phyloP scores from a whole-genome alignment of 441 rosid species.

The Pelargonium citronellum region DNA sequence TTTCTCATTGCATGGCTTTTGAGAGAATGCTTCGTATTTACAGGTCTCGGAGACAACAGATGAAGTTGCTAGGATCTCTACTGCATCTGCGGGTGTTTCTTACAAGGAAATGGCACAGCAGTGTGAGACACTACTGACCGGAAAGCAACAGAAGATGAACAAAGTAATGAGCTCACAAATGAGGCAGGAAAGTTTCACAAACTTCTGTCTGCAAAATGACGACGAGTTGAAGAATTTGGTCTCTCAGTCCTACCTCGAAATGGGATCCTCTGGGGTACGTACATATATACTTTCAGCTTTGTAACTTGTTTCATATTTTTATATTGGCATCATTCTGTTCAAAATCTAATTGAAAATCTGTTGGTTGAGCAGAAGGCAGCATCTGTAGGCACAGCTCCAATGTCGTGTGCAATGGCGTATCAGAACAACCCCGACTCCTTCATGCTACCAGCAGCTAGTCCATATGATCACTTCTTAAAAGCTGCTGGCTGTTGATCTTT shows the following conservation, averaged over 20 bases:
- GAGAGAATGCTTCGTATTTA: background rate
- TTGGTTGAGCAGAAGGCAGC: constrained; percentile 29
- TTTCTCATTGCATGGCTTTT: background rate
- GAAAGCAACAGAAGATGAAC: constrained; percentile 62
- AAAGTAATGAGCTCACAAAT: constrained; percentile 34
- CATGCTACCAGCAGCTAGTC: constrained; percentile 75
- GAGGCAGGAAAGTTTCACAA: constrained; percentile 34
- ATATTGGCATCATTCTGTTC: background rate
- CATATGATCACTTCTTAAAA: constrained; percentile 82
- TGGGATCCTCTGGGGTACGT: constrained; percentile 12
- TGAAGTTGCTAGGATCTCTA: constrained; percentile 55
- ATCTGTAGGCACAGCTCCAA: constrained; percentile 15
- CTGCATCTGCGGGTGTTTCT: constrained; percentile 43
- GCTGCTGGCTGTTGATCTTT: constrained; percentile 82
- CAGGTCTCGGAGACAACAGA: constrained; percentile 54
- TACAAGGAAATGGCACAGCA: constrained; percentile 62
- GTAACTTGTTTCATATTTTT: background rate
- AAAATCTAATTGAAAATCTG: constrained; percentile 20
- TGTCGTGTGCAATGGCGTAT: constrained; percentile 42
- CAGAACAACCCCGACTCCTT: constrained; percentile 43
- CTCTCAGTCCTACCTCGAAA: constrained; percentile 6
- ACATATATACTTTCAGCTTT: constrained; percentile 1
- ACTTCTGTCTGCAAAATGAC: constrained; percentile 3
- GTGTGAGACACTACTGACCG: constrained; percentile 57
- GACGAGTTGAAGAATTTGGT: constrained; percentile 22